Base-by-base conservation (phyloP, 768 basidiomycete genomes). In the Paxillus rubicundulus region DNA sequence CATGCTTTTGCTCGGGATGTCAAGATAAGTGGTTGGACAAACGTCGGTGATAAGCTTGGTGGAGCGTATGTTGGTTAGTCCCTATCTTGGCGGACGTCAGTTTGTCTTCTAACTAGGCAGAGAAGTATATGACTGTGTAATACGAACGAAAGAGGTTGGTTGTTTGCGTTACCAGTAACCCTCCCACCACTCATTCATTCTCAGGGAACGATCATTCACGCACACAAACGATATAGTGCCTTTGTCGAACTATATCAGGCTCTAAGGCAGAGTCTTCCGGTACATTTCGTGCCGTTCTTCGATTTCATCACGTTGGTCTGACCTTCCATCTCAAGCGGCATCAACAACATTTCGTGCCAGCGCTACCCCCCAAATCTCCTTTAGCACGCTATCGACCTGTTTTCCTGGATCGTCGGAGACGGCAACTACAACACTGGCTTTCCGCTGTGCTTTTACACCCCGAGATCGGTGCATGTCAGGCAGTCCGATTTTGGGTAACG, bases 101-200 rank as follows among this genome's bases (percentile, higher is more conserved):
- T 20, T 17, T 27, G 16, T 17, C 21, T n/a, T 50, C 32, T 20
- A n/a, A 37, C 27, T 24, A 14, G 38, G 18, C 20, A 9, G 24
- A n/a, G 6, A 49, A 79, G 86, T 87, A 9, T 89, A 87, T 60
- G 86, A 88, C 55, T 85, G 84, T 59, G 82, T 77, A 8, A 82
- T 89, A 47, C 79, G 73, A 24, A 87, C 85, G 0, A 84, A 81
- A 65, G 84, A 86, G 72, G 75, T 73, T 28, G 1, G 67, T 54
- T 39, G 10, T 38, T 13, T 17, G 17, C 47, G 17, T 32, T 14
- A 21, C 44, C 47, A 27, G 42, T 40, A 37, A n/a, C 28, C 46
- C 6, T 16, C n/a, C 32, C 44, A 8, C 38, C 27, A 18, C 14
- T 18, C 17, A 13, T 10, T 5, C 32, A 34, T 37, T 41, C 1